These are phyloP conservation scores for Oldenlandia corymbosa DNA, from an alignment of 257 asterid species.

Conservation along the genomic window DNA sequence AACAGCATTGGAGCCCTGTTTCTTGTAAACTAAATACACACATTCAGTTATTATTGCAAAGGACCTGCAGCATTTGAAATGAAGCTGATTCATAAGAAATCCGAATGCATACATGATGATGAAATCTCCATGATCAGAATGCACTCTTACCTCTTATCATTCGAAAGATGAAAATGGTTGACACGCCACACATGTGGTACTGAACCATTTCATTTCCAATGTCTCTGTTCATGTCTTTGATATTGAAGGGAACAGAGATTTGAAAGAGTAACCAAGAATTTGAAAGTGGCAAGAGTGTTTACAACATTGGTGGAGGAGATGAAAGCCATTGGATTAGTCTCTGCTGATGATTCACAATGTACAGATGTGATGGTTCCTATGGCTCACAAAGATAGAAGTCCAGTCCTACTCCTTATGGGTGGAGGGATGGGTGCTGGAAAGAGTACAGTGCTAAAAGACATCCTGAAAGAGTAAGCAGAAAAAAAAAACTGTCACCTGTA, in stretches of 20 bases:
- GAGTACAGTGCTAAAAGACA: conserved; percentile 89
- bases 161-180: not conserved
- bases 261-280: conserved; percentile 87
- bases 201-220: too few species aligned
- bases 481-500: not conserved
- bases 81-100: not conserved
- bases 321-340: conserved; percentile 87
- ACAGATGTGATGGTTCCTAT: conserved; percentile 95
- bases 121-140: not conserved
- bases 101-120: not conserved
- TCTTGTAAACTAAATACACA: not conserved
- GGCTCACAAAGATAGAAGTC: conserved; percentile 93
- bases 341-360: conserved; percentile 78
- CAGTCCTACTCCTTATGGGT: conserved; percentile 92
- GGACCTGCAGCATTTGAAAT: not conserved
- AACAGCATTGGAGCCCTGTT: not conserved
- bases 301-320: conserved; percentile 92
- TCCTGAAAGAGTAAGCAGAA: conserved; percentile 80
- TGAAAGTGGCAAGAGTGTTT: conserved; percentile 90
- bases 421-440: conserved; percentile 99
- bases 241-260: conserved; percentile 77
- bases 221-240: not conserved
- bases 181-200: too few species aligned
- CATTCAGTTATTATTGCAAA: not conserved
- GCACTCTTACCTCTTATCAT: not conserved